Evolutionary conservation across 1,139 yeast species (phyloP), one percentile per base, ranked within the genome.

Genomic region (Geotrichum fermentans): DNA sequence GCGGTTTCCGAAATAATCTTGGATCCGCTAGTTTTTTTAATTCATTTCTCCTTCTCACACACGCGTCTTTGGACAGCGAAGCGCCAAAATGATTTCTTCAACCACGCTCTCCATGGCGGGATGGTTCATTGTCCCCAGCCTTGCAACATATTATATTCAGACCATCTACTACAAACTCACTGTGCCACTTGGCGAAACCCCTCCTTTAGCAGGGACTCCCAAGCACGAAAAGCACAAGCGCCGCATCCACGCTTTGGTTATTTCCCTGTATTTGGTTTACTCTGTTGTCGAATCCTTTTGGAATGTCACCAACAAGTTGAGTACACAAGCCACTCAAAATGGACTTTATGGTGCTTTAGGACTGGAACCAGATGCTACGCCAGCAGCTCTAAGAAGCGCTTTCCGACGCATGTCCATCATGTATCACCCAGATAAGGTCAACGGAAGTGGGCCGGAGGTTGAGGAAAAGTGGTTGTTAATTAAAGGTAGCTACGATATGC

Each of bases 351-450:
- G 55, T 1, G 34, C 56, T 2, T 46, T 62, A 21, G 57, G 54
- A 2, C 50, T 59, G 2, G 44, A 55, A 4, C 44, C 49, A 4
- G 43, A 43, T 7, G 52, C 48, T 11, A 52, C 54, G 13, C 49
- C 50, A 8, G 49, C 47, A 26, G 54, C 53, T 3, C 41, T 66
- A 22, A 40, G 56, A 42, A 43, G 52, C 11, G 54, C 51, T 13
- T 64, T 54, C 47, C 54, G 68, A 10, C 47, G 49, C 35, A 53
- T 65, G 50, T 58, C 67, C 10, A 46, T 60, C 14, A 45, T 47
- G 17, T 54, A 56, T 40, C 73, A 69, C 43, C 73, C 73, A 2
- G 73, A 69, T 50, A 69, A 69, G 55, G 51, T 50, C 16, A 29
- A 22, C 14, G 41, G 38, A 2, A 26, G 33, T 6, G 51, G 39